Evolutionary conservation across 2,329 filamentous ascomycete species (phyloP).

Genomic region (Neospermospora avenae): DNA sequence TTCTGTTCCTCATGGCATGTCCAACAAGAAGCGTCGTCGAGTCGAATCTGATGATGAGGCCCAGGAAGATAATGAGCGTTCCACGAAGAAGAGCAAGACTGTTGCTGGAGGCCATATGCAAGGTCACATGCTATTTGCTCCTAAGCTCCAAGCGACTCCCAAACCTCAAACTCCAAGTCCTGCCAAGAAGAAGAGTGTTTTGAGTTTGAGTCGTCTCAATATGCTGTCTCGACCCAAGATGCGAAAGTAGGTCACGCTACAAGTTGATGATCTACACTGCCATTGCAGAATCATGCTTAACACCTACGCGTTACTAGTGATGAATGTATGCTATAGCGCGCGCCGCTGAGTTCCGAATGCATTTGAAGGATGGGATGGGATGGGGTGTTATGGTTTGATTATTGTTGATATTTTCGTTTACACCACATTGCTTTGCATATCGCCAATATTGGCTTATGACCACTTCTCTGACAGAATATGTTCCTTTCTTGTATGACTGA

Average conservation of each 20-base stretch:
- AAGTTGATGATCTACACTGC: not conserved
- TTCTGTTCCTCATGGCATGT: slow-evolving; percentile 57
- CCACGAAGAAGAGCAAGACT: slow-evolving; percentile 55
- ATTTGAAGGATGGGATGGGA: slow-evolving; percentile 4
- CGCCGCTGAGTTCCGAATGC: slow-evolving; percentile 6
- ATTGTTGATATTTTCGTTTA: not conserved
- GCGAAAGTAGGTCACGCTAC: slow-evolving; percentile 40
- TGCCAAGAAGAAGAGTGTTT: slow-evolving; percentile 48
- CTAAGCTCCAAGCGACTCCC: slow-evolving; percentile 29
- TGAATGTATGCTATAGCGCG: not conserved
- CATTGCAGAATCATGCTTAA: not conserved
- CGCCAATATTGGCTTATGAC: slow-evolving; percentile 7
- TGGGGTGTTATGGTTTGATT: slow-evolving; percentile 14
- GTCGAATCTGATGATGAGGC: slow-evolving; percentile 55
- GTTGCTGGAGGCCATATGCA: slow-evolving; percentile 30
- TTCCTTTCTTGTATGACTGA: slow-evolving; percentile 10
- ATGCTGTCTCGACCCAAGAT: slow-evolving; percentile 60
- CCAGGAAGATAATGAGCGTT: slow-evolving; percentile 47
- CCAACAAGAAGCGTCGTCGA: slow-evolving; percentile 64
- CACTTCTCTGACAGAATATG: slow-evolving; percentile 8
- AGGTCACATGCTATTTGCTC: slow-evolving; percentile 32
- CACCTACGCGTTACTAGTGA: slow-evolving; percentile 5
- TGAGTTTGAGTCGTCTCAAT: slow-evolving; percentile 58
- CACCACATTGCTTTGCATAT: slow-evolving; percentile 4
- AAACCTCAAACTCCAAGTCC: slow-evolving; percentile 42